Evolutionary conservation across 441 rosid genomes (phyloP).

Genomic region (Populus hybrid): DNA sequence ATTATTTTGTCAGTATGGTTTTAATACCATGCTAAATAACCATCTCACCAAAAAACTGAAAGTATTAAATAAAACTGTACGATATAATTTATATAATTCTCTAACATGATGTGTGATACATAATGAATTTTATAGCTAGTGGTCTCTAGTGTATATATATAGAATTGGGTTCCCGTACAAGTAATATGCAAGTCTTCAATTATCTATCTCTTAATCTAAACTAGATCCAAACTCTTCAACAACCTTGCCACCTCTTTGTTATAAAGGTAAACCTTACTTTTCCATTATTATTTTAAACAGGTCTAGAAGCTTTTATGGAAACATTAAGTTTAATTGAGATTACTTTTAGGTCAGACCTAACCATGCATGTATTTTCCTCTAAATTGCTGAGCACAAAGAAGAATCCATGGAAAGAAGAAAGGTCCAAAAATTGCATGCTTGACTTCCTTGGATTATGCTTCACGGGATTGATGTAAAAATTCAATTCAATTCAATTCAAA

Average conservation of each 20-base stretch:
- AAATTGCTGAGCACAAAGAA: not conserved
- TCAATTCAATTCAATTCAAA: no score
- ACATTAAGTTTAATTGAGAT: not conserved
- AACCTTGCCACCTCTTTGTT: not conserved
- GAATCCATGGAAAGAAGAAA: not conserved
- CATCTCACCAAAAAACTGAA: rapidly evolving
- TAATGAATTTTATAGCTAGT: no score
- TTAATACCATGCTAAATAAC: no score
- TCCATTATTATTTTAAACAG: not conserved
- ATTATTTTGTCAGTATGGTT: rapidly evolving
- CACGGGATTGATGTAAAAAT: no score
- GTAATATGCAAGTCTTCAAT: not conserved
- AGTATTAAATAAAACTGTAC: rapidly evolving
- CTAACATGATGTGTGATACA: no score
- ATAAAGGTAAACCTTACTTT: no score
- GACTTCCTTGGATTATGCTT: no score
- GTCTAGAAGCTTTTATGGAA: not conserved
- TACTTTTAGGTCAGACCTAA: not conserved
- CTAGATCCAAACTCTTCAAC: not conserved
- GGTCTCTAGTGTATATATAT: no score
- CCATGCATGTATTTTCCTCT: not conserved
- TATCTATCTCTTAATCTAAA: no score
- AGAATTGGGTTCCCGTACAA: no score
- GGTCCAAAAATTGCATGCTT: no score
- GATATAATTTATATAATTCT: no score